phyloP scores from a whole-genome alignment of 495 filamentous ascomycete species.

The Hypoxylon subgilvum region DNA sequence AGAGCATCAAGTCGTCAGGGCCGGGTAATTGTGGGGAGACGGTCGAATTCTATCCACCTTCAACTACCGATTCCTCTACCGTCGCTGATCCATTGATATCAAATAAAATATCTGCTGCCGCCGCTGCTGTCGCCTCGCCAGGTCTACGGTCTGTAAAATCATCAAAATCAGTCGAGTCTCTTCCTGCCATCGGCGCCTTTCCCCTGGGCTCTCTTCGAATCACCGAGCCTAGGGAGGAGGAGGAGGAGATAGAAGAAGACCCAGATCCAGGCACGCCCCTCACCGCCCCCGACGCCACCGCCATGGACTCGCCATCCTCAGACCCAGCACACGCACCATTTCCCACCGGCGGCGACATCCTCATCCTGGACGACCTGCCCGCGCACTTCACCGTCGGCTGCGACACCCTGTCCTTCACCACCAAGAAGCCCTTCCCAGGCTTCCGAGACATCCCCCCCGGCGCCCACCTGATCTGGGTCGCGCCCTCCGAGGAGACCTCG shows the following conservation, averaged over 20 bases:
- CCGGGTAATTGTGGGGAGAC: slow-evolving; percentile 33
- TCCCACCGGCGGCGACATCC: slow-evolving; percentile 48
- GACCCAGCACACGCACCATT: slow-evolving; percentile 10
- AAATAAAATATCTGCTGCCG: slow-evolving; percentile 2
- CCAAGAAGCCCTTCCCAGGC: slow-evolving; percentile 54
- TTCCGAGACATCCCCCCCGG: slow-evolving; percentile 65
- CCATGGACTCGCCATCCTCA: slow-evolving; percentile 15
- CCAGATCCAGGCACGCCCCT: slow-evolving; percentile 5
- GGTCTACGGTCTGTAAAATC: slow-evolving; percentile 11
- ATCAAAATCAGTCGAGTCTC: slow-evolving; percentile 36
- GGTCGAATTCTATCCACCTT: slow-evolving; percentile 25
- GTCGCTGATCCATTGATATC: not conserved
- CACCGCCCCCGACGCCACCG: slow-evolving; percentile 10
- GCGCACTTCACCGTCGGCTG: slow-evolving; percentile 52
- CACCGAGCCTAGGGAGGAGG: slow-evolving; percentile 30
- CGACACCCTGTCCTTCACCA: slow-evolving; percentile 51
- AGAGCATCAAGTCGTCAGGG: slow-evolving; percentile 3
- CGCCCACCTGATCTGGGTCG: slow-evolving; percentile 64
- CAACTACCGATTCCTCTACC: slow-evolving; percentile 23
- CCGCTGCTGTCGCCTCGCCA: slow-evolving; percentile 1
- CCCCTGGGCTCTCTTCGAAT: slow-evolving; percentile 47
- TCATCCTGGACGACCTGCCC: slow-evolving; percentile 51
- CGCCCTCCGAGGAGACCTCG: slow-evolving; percentile 53
- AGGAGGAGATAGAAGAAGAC: too few species aligned
- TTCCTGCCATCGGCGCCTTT: slow-evolving; percentile 43